Conservation (phyloP, 164 flowering plant species). For the Macadamia integrifolia region DNA sequence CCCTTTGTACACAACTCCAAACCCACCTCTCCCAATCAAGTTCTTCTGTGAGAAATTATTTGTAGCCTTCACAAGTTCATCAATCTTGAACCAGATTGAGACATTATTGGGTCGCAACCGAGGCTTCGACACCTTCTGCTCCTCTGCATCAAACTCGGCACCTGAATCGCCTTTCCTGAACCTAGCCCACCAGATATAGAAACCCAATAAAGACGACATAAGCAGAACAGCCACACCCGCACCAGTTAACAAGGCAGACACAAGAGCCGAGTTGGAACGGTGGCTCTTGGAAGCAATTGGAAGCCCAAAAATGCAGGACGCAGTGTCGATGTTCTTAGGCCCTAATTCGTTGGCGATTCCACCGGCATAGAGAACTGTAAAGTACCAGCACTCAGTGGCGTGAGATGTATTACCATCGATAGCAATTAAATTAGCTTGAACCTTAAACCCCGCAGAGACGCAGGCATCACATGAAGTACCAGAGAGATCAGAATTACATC, state of each 20-base stretch:
- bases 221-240: constrained; percentile 1
- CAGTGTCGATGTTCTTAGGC: constrained; percentile 16
- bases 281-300: not conserved
- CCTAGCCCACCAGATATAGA: constrained; percentile 11
- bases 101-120: constrained; percentile 15
- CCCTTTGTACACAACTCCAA: constrained; percentile 31
- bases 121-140: not conserved
- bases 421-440: constrained; percentile 13
- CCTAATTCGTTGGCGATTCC: constrained; percentile 27
- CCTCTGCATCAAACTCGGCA: constrained; percentile 9
- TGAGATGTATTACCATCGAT: constrained; percentile 21
- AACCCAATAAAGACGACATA: not conserved
- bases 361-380: constrained; percentile 30
- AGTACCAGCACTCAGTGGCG: constrained; percentile 22
- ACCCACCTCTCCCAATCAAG: constrained; percentile 29
- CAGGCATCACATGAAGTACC: constrained; percentile 24
- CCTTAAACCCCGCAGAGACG: constrained; percentile 26
- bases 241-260: constrained; percentile 12
- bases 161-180: constrained; percentile 9
- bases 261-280: not conserved
- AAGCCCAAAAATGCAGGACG: constrained; percentile 25
- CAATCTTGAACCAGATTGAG: constrained; percentile 16
- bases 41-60: constrained; percentile 23
- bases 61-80: constrained; percentile 29
- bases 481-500: constrained; percentile 20